phyloP scores from a whole-genome alignment of 306 rosid species.

The Cicer bijugum region DNA sequence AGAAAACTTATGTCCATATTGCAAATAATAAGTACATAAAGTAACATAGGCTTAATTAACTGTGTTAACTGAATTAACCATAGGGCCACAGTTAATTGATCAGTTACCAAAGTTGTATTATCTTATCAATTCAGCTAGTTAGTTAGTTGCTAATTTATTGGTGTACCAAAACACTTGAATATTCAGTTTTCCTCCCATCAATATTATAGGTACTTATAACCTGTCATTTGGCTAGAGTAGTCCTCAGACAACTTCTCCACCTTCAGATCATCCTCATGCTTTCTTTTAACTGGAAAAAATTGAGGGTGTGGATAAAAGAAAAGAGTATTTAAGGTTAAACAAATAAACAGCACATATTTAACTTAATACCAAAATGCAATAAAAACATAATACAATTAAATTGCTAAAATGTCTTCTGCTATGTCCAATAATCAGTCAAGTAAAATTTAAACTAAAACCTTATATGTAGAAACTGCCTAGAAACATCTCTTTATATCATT shows the following conservation, averaged over 20 bases:
- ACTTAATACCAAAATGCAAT: conserved; percentile 26
- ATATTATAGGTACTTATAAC: conserved; percentile 20
- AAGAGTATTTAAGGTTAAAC: neutral
- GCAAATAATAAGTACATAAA: no score
- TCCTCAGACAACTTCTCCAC: conserved; percentile 14
- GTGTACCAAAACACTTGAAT: neutral
- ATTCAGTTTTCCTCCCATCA: neutral
- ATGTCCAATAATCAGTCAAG: conserved; percentile 6
- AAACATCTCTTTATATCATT: conserved; percentile 12
- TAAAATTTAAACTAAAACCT: conserved; percentile 10
- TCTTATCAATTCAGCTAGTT: neutral
- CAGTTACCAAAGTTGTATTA: neutral
- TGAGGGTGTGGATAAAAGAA: neutral
- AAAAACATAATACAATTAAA: conserved; percentile 24
- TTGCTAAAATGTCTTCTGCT: conserved; percentile 12
- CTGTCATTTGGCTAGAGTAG: conserved; percentile 39
- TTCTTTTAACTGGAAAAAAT: conserved; percentile 13
- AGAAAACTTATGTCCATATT: no score
- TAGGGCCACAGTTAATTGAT: no score
- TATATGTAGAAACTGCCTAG: conserved; percentile 17
- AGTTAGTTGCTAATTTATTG: neutral
- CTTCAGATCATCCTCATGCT: conserved; percentile 29
- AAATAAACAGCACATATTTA: conserved; percentile 2
- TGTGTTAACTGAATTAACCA: no score
- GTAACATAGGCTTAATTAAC: no score